Conservation (phyloP, 805 yeast species). For the Monosporozyma aerobia region DNA sequence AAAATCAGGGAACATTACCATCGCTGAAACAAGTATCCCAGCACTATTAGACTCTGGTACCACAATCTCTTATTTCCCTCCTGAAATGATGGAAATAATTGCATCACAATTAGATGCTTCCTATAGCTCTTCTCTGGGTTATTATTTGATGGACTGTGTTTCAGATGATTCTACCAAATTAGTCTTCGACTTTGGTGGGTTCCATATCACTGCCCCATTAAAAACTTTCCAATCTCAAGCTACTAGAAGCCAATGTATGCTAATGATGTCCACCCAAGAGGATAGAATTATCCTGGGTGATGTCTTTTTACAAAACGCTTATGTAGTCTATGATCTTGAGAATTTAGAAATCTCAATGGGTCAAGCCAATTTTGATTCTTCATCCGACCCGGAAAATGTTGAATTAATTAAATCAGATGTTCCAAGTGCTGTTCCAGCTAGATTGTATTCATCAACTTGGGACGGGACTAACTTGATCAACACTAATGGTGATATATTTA, state of each 20-base stretch:
- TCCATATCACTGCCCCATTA: constrained; percentile 42
- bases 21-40: constrained; percentile 22
- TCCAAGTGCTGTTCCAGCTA: constrained; percentile 42
- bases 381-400: constrained; percentile 30
- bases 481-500: constrained; percentile 22
- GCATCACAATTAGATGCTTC: constrained; percentile 36
- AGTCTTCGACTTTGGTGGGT: constrained; percentile 52
- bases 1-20: constrained; percentile 16
- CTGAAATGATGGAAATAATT: constrained; percentile 26
- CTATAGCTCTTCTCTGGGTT: constrained; percentile 35
- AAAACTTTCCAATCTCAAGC: constrained; percentile 22
- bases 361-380: constrained; percentile 32
- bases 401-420: constrained; percentile 36
- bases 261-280: constrained; percentile 31
- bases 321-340: constrained; percentile 50
- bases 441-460: constrained; percentile 37
- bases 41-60: constrained; percentile 40
- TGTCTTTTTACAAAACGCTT: constrained; percentile 44
- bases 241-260: constrained; percentile 32
- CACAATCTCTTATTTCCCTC: constrained; percentile 37
- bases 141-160: constrained; percentile 40
- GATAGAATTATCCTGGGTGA: constrained; percentile 40
- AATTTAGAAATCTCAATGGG: constrained; percentile 38
- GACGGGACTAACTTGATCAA: constrained; percentile 9
- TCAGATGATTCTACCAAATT: constrained; percentile 27